Base-by-base conservation (phyloP, 2,329 filamentous ascomycete species). In the Xylariaceae sp. region DNA sequence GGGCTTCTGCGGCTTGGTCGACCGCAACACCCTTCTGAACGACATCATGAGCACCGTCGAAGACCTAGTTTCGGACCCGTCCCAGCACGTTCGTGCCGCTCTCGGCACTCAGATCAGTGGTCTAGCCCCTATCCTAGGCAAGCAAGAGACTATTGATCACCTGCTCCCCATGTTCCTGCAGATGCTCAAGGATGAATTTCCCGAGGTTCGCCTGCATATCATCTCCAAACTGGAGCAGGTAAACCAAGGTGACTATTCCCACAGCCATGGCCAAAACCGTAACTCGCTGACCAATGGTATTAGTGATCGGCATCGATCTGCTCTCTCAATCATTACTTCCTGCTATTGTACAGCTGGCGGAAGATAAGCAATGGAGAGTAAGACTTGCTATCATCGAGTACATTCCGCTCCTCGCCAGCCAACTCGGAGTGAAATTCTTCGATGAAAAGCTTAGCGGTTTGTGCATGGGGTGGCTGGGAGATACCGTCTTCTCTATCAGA, bases 101-200 rank as follows among this genome's bases (percentile, higher is more conserved):
- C 77, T 98, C 42, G 92, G 90, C 49, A 96, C 87, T 38, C 89
- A 98, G 59, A 95, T 98, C 58, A 95, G 89, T 56, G 92, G 92
- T 24, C 76, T 98, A 49, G 92, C 92, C 28, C 92, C 92, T 5
- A 95, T 98, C 47, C 76, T 98, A 46, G 92, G 92, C 64, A 96
- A 96, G 66, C 86, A 98, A 63, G 90, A 96, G 63, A 98, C 92
- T 19, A 96, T 94, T 47, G 83, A 92, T 49, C 92, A 98, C 59
- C 78, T 98, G 28, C 76, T 98, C 28, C 92, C 92, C 34, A 98
- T 98, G 90, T 96, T 98, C 64, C 73, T 98, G 34, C 86, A 94
- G 60, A 98, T 98, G 92, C 80, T 98, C 52, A 98, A 96, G 73
- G 92, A 98, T 53, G 92, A 98, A 57, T 96, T 95, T 61, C 92